Base-by-base conservation (phyloP, 75 land plant genomes). In the Pinus taeda region DNA sequence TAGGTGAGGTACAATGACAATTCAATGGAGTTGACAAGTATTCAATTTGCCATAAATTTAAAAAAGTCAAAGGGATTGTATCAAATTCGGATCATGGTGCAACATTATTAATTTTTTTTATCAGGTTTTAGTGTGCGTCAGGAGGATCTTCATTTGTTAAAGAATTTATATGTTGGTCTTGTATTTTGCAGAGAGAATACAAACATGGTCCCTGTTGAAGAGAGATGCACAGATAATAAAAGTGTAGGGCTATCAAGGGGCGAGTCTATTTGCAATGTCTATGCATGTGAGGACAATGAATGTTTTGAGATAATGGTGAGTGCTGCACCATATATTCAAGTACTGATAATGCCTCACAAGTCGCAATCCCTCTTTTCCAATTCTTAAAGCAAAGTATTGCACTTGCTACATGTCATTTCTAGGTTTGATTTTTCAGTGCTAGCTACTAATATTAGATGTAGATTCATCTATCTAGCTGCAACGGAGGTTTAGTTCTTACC, bases 231-330 rank as follows among this genome's bases (percentile, higher is more conserved):
- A 49, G 82, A 60, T 58, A 49, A n/a, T 62, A 75, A 66, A 56
- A 30, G 20, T 59, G 75, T 15, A 39, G 82, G 65, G 64, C 18
- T 59, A 13, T 57, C 45, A 15, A 63, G 67, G 26, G 56, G 75
- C 22, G 62, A 63, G 59, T 26, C 63, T 59, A 30, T 83, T 57
- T 83, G 74, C 42, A 81, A 36, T 57, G 57, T 80, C 42, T 83
- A 82, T 83, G 84, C 82, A n/a, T 83, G 84, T 59, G 84, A 83
- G 76, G 84, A 83, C 76, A 83, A 75, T 75, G 85, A 83, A 67
- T n/a, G 21, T 30, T 75, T 80, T n/a, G 85, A 83, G 76, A 30
- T 71, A 20, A 37, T 83, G 85, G 85, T 83, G 66, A 30, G 83
- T 74, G 37, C 79, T 61, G 71, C n/a, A 67, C 39, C 45, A 67